Evolutionary conservation across 345 rosid species (phyloP), one percentile per base, ranked within the genome.

Genomic region (Ricinus communis): DNA sequence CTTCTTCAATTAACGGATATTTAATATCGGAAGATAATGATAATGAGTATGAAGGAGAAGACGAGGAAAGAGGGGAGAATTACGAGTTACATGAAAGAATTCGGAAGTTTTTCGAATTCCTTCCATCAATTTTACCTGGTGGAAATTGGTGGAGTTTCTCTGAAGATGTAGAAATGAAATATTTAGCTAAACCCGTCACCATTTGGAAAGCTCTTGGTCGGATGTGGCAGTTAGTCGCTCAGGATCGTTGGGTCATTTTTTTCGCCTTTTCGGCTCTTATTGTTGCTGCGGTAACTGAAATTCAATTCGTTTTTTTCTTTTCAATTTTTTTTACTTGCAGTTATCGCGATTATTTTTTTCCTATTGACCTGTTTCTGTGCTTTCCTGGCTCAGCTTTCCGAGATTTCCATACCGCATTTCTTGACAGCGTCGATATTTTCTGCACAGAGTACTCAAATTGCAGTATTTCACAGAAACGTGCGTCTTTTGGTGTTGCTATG

Each of bases 351-450:
- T 65, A 4, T 28, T 24, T 36, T 61, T n/a, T 62, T 76, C 1
- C 10, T 58, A 75, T 69, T 30, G 21, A 47, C 66, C 61, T 62
- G 13, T 75, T 52, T 43, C 13, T 68, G 33, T 77, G 57, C 1
- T 43, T 43, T 0, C 43, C 9, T 81, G 86, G 70, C 75, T 71
- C 91, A 94, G 98, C 90, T 95, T 68, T 83, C 97, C 43, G 97
- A 91, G 85, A 84, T 95, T 54, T 79, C 83, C 1, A 85, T 91
- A 75, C 97, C 97, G 22, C 97, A 95, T 87, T 95, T 78, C 84
- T 76, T 95, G 86, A 95, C 99, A 22, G 96, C 99, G 56, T 90
- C 99, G 13, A 90, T 94, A 36, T 94, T 94, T 84, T 81, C 97
- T 1, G 96, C 97, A 41, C 91, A 91, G 76, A 87, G 86, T 65